Base-by-base conservation (phyloP, 2,329 filamentous ascomycete species). In the Lachnellula arida region DNA sequence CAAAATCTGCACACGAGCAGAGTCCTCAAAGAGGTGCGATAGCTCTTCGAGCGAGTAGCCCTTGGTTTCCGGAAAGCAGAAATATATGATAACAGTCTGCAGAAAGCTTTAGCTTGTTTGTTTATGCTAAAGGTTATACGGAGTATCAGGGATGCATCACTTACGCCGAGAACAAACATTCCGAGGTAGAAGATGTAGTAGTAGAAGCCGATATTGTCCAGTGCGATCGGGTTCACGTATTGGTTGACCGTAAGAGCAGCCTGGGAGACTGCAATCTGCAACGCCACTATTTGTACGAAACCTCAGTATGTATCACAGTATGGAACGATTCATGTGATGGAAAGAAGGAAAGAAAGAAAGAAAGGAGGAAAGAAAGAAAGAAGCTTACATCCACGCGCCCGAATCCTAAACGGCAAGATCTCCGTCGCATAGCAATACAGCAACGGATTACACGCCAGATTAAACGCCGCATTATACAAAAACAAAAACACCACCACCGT, bases 381-480 rank as follows among this genome's bases (percentile, higher is more conserved):
- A 28, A 3, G 53, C 34, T 32, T 32, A 32, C 28, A 11, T 17
- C 53, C 71, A 49, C 70, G 66, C 32, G 68, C 67, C 12, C 61
- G 48, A 47, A 65, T 59, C 23, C 50, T 51, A 42, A 53, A 63
- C 4, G 62, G 62, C 19, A 63, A 32, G 34, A 66, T 65, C 43
- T 64, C 63, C 12, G 54, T 57, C 25, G 56, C 46, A 28, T 64
- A 65, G 8, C 52, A 57, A 25, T 62, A 61, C 4, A 58, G 32
- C 5, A 64, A 40, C 15, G 60, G 60, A 42, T 61, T 62, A 46
- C 61, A 65, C 17, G 59, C 63, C n/a, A 73, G 58, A 35, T 70
- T 70, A 51, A 65, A 71, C 60, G 77, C 75, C 54, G 76, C 71
- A 43, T 70, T 70, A 71, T 75, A 77, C 53, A 79, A 67, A 70